A percentile compares a stretch with the other conserved stretches of the same genome.
phyloP scores from a whole-genome alignment of 2,329 filamentous ascomycete species.

The Magnaporthiopsis rhizophila region DNA sequence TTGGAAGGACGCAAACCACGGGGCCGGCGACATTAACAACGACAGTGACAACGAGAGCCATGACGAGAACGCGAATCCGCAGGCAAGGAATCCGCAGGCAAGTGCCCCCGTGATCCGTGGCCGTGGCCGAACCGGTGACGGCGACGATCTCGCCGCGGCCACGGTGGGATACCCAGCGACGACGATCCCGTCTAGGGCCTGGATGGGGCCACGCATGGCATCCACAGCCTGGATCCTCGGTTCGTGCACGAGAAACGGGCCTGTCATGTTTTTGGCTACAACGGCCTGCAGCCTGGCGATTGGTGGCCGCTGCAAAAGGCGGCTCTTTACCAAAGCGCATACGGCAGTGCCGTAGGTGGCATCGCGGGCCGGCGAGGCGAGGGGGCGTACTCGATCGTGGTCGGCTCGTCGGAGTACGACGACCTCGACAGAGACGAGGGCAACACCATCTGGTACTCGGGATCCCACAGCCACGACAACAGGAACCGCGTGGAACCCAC shows the following conservation, averaged over 20 bases:
- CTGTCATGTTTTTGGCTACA: conserved; percentile 20
- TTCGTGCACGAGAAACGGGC: conserved; percentile 8
- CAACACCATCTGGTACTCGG: conserved; percentile 19
- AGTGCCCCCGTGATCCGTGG: no score
- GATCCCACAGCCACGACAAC: conserved; percentile 16
- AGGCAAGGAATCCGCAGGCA: no score
- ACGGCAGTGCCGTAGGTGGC: conserved; percentile 38
- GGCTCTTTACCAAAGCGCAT: conserved; percentile 43
- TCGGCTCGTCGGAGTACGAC: conserved; percentile 22
- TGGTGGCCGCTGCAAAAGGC: conserved; percentile 49
- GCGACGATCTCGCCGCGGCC: background rate
- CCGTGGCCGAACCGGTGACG: background rate
- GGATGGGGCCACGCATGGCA: conserved; percentile 23
- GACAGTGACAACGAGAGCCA: background rate
- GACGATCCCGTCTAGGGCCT: conserved; percentile 22
- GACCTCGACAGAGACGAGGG: conserved; percentile 18
- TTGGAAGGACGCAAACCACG: background rate
- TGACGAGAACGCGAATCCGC: background rate
- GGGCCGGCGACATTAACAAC: background rate
- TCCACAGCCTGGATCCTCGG: conserved; percentile 16
- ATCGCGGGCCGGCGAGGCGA: conserved; percentile 37
- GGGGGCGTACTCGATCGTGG: conserved; percentile 48
- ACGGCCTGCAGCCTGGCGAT: conserved; percentile 26
- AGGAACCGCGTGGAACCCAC: conserved; percentile 2
- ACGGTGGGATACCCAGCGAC: conserved; percentile 11